Percentiles rank a stretch among this genome's conserved stretches.
Evolutionary conservation across 1,139 yeast species (phyloP).

Genomic region (Kodamaea derodonti): DNA sequence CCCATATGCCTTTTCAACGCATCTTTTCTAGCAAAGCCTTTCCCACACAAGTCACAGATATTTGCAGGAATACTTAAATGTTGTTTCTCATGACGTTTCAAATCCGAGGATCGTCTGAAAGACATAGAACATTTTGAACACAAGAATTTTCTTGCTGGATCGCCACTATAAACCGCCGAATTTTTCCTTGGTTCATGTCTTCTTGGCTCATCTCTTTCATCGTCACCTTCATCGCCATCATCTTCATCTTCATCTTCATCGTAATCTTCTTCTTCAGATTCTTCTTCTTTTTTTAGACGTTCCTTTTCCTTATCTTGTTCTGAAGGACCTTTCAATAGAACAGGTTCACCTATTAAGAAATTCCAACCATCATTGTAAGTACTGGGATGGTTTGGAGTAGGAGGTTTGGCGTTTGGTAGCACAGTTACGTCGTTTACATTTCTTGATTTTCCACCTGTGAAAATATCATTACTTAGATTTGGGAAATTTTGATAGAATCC

Average conservation of each 20-base stretch:
- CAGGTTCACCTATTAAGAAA: slow-evolving; percentile 30
- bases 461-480: slow-evolving; percentile 40
- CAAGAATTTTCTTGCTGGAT: slow-evolving; percentile 32
- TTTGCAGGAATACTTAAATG: slow-evolving; percentile 59
- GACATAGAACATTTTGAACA: slow-evolving; percentile 51
- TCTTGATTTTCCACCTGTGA: slow-evolving; percentile 15
- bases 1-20: slow-evolving; percentile 72
- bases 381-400: slow-evolving; percentile 14
- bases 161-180: slow-evolving; percentile 10
- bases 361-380: slow-evolving; percentile 32
- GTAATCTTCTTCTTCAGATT: slow-evolving; percentile 7
- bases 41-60: slow-evolving; percentile 70
- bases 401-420: slow-evolving; percentile 6
- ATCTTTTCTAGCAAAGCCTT: slow-evolving; percentile 79
- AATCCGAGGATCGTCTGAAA: slow-evolving; percentile 60
- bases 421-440: neutral
- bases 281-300: slow-evolving; percentile 11
- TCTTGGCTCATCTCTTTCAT: slow-evolving; percentile 7
- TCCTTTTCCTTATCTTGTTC: slow-evolving; percentile 7
- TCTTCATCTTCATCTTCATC: slow-evolving; percentile 12
- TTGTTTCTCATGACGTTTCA: slow-evolving; percentile 63
- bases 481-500: slow-evolving; percentile 43
- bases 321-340: slow-evolving; percentile 10
- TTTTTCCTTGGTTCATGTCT: slow-evolving; percentile 6
- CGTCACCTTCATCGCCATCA: slow-evolving; percentile 8